Conservation (phyloP, 345 rosid species). For the Bruguiera sexangula region DNA sequence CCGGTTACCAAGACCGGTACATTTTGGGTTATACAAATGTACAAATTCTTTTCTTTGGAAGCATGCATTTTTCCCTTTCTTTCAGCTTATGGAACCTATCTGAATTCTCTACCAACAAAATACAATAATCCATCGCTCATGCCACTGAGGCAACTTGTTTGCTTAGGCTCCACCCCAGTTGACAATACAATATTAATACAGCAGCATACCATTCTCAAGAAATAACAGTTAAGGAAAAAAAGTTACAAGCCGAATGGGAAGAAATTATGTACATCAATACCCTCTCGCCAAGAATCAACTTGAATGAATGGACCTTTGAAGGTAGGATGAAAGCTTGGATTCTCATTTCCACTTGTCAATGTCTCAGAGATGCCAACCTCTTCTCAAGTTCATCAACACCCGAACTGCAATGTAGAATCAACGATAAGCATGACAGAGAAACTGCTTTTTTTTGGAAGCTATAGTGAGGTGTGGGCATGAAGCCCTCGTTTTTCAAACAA, state of each 20-base stretch:
- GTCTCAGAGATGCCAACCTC: constrained; percentile 88
- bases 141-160: too few relatives aligned
- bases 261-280: constrained; percentile 13
- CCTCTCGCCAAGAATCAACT: not conserved
- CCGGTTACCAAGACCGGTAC: too few relatives aligned
- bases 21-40: too few relatives aligned
- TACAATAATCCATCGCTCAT: too few relatives aligned
- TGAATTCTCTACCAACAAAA: too few relatives aligned
- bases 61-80: too few relatives aligned
- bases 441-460: not conserved
- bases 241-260: not conserved
- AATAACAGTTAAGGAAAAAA: not conserved
- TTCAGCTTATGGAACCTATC: too few relatives aligned
- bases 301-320: not conserved
- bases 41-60: too few relatives aligned
- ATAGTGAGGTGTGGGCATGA: not conserved
- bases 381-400: constrained; percentile 73
- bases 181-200: not conserved
- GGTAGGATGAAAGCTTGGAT: not conserved
- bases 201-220: too few relatives aligned
- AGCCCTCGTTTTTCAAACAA: not conserved
- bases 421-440: constrained; percentile 5
- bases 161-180: too few relatives aligned
- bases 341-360: constrained; percentile 11
- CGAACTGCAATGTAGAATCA: constrained; percentile 48